phyloP scores from a whole-genome alignment of 257 asterid genomes.

The Primulina eburnea region DNA sequence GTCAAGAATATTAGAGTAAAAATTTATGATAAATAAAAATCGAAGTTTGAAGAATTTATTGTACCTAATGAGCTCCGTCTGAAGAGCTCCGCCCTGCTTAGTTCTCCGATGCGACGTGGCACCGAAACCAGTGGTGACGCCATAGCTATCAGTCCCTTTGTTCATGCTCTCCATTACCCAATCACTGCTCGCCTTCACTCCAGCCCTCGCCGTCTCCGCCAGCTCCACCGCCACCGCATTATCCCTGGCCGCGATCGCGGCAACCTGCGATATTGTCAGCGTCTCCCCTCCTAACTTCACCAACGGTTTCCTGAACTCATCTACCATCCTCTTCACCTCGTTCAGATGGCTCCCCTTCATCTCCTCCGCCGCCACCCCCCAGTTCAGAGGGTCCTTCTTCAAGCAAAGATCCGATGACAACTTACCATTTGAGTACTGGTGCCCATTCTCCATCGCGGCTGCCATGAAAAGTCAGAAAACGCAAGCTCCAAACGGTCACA shows the following conservation, averaged over 20 bases:
- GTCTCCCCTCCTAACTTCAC: constrained; percentile 54
- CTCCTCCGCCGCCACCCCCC: constrained; percentile 47
- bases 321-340: constrained; percentile 50
- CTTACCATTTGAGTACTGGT: constrained; percentile 23
- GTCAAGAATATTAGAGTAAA: too few species aligned
- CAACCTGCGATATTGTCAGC: constrained; percentile 48
- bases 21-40: background rate
- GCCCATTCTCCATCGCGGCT: constrained; percentile 19
- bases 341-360: constrained; percentile 46
- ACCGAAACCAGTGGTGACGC: constrained; percentile 58
- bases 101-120: constrained; percentile 55
- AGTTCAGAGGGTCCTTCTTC: constrained; percentile 42
- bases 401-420: constrained; percentile 23
- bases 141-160: constrained; percentile 52
- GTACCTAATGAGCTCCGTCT: constrained; percentile 55
- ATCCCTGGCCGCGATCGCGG: constrained; percentile 45
- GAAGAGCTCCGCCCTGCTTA: constrained; percentile 51
- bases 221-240: constrained; percentile 49
- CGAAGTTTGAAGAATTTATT: background rate
- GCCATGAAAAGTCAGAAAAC: constrained; percentile 15
- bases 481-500: background rate
- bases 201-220: constrained; percentile 47
- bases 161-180: constrained; percentile 61
- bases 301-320: constrained; percentile 45
- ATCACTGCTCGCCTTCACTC: constrained; percentile 53